Conservation (phyloP, 78 protist species). For the Tieghemostelium lacteum region DNA sequence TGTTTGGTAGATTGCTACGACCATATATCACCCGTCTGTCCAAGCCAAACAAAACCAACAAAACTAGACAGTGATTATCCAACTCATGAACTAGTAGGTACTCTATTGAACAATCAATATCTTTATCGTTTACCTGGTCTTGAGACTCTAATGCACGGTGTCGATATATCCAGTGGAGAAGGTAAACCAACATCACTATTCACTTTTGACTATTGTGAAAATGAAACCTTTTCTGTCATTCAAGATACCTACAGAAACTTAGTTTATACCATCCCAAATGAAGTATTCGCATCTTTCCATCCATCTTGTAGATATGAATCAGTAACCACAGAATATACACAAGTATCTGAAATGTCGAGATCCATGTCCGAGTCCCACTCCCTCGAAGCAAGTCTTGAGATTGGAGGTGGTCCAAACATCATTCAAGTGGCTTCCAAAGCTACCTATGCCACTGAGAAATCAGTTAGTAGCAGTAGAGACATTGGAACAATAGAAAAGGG, state of each 20-base stretch:
- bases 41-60: not conserved
- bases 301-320: not conserved
- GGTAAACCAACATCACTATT: not conserved
- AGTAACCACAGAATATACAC: not conserved
- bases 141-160: not conserved
- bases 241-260: conserved; percentile 1
- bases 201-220: not conserved
- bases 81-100: not conserved
- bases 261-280: conserved; percentile 2
- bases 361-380: not conserved
- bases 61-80: not conserved
- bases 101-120: not conserved
- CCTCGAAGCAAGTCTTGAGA: not conserved
- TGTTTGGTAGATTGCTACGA: not conserved
- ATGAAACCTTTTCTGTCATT: not conserved
- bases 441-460: no score
- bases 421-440: no score
- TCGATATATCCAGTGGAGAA: not conserved
- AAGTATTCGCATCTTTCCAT: not conserved
- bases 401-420: not conserved
- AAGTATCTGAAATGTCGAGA: not conserved
- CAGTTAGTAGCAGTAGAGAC: no score
- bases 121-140: conserved; percentile 9
- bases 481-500: no score
- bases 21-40: not conserved